Percentiles rank a stretch among this genome's conserved stretches.
Evolutionary conservation across 1,139 yeast species (phyloP).

Genomic region (Geotrichum siamense): DNA sequence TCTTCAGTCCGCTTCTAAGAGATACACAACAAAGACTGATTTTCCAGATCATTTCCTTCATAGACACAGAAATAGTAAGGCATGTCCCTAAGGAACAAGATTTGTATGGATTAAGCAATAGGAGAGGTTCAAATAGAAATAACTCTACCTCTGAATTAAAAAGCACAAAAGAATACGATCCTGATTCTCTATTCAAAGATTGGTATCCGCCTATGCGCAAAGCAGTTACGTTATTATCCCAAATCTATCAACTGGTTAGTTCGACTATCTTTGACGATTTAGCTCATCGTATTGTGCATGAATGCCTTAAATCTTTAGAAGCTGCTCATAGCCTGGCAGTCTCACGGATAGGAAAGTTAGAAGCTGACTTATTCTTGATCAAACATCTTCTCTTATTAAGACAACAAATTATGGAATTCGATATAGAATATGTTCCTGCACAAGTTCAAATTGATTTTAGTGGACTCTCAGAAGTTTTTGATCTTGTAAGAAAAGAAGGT

Average conservation of each 20-base stretch:
- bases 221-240: constrained; percentile 64
- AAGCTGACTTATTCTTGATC: constrained; percentile 59
- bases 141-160: constrained; percentile 8
- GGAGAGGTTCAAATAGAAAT: constrained; percentile 28
- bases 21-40: constrained; percentile 76
- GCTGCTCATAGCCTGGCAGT: constrained; percentile 44
- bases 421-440: constrained; percentile 63
- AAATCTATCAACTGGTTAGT: constrained; percentile 71
- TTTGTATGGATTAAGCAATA: constrained; percentile 46
- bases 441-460: constrained; percentile 77
- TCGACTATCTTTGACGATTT: constrained; percentile 75
- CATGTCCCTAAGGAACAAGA: constrained; percentile 66
- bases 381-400: constrained; percentile 65
- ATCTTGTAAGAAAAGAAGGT: constrained; percentile 36
- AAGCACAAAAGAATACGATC: constrained; percentile 22
- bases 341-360: constrained; percentile 42
- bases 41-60: constrained; percentile 65
- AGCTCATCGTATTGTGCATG: constrained; percentile 81
- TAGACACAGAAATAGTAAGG: constrained; percentile 58
- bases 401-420: constrained; percentile 68
- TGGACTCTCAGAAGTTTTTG: constrained; percentile 50
- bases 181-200: constrained; percentile 39
- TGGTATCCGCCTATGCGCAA: constrained; percentile 70
- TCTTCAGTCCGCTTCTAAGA: constrained; percentile 63
- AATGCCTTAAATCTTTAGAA: constrained; percentile 56